Percentiles rank a stretch among this genome's conserved stretches.
These are phyloP conservation scores for Pythium periplocum DNA, from an alignment of 352 stramenopile species.

Conservation along the genomic window DNA sequence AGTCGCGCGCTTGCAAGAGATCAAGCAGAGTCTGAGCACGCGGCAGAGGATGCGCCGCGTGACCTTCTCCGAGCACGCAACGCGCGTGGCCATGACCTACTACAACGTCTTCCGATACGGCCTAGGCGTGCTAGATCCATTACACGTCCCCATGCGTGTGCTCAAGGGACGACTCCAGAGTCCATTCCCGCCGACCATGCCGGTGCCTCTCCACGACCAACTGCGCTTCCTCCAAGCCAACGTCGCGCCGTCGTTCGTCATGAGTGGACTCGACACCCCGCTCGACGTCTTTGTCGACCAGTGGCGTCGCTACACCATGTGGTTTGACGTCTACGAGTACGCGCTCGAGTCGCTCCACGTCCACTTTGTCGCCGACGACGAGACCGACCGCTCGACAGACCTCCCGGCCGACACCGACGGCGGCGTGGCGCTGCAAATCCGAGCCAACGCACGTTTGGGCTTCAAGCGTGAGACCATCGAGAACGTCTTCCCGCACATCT, in stretches of 20 bases:
- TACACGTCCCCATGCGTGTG: no score
- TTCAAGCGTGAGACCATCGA: slow-evolving; percentile 15
- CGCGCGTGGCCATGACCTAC: no score
- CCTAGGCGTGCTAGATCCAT: no score
- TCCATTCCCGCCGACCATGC: not conserved
- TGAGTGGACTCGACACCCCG: not conserved
- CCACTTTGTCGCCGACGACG: no score
- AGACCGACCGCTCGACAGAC: not conserved
- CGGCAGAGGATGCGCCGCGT: no score
- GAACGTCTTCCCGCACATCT: slow-evolving; percentile 21
- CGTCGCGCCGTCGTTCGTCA: slow-evolving; percentile 5
- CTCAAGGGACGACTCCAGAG: not conserved
- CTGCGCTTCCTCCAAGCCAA: not conserved
- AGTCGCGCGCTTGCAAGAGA: slow-evolving; percentile 1
- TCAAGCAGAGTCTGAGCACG: no score
- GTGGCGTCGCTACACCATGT: slow-evolving; percentile 7
- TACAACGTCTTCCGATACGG: no score
- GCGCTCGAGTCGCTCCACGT: slow-evolving; percentile 2
- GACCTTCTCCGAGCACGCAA: no score
- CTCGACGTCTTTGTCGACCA: slow-evolving; percentile 9
- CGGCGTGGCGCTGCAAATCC: not conserved
- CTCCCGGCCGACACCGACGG: not conserved
- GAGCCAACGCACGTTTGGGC: slow-evolving; percentile 7
- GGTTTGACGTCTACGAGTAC: slow-evolving; percentile 8
- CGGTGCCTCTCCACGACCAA: not conserved